Evolutionary conservation across 116 monocot genomes (phyloP), one percentile per base, ranked within the genome.

Genomic region (Iris pallida): DNA sequence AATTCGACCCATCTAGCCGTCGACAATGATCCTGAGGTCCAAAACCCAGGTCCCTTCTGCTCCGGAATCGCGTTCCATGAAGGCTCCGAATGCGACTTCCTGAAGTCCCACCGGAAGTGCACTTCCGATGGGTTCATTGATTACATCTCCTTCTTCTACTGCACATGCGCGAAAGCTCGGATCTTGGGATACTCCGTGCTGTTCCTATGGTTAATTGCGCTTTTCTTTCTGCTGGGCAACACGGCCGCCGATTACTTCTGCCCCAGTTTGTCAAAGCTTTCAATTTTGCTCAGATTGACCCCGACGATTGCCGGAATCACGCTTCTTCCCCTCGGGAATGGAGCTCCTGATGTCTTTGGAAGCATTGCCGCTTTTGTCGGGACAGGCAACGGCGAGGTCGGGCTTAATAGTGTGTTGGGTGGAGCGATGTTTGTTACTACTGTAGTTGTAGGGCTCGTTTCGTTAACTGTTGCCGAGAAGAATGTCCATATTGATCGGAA

Each of bases 201-300:
- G 5, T 65, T 44, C 2, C 9, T 96, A 42, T 89, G 92, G 87
- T 76, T 96, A 3, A 80, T 74, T 8, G 92, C 87, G 8, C 66
- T 96, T 60, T 96, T 96, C 73, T 92, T 92, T 51, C 73, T 92
- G 69, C 49, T 96, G 63, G 96, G 96, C 8, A 96, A 96, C 80
- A 96, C 96, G 0, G 96, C 96, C 3, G 96, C 96, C 8, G 96
- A 96, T 69, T 96, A 82, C 82, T 96, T 96, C 75, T 92, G 96
- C 56, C 85, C 81, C 47, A 91, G 82, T 64, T 63, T 96, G 16
- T 86, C 83, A 68, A 92, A 96, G 81, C 81, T 96, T 1, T 84
- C 96, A 0, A 56, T 14, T 47, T 76, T 96, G 64, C 65, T 96
- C 57, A 74, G 70, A 42, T 75, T 96, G 0, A 85, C 96, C 0